Base-by-base conservation (phyloP, 1,139 yeast genomes). In the Yamadazyma buinensis region DNA sequence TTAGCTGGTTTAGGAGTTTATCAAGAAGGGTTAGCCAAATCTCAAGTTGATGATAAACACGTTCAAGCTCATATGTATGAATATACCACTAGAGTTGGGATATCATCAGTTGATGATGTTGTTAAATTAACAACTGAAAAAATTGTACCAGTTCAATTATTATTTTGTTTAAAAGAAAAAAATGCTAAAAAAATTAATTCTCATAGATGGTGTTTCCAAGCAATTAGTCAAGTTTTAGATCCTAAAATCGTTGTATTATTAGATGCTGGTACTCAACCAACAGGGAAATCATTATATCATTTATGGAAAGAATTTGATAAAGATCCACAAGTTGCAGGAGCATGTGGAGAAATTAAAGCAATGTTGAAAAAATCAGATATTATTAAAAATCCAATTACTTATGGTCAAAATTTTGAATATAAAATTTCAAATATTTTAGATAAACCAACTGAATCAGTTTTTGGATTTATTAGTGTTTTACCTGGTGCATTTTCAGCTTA, bases 151-250 rank as follows among this genome's bases (percentile, higher is more conserved):
- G 73, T 69, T 8, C 75, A 69, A 46, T 55, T 69, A 48, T 51
- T 69, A 23, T 69, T 69, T 43, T 68, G 75, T 40, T 59, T 69
- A 44, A 69, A 69, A 47, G 75, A 69, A 49, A 57, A 59, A 32
- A 69, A 69, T 44, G 72, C 74, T 13, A 68, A 68, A 42, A 69
- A 69, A 47, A 69, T 69, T 46, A 69, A 69, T 43, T 66, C 73
- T 26, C 75, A 69, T 47, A 57, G 75, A 48, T 69, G 75, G 75
- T 69, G 75, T 51, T 67, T 69, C 54, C 73, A 69, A 49, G 75
- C 75, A 12, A 54, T 69, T 32, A 67, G 72, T 23, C 67, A 64
- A 44, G 67, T 67, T 7, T 55, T 69, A 36, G 64, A 68, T 35
- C 75, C 75, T 2, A 62, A 60, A 30, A 54, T 66, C 26, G 73